Conservation (phyloP, 805 yeast genomes). For the Diddensiella santjacobensis region DNA sequence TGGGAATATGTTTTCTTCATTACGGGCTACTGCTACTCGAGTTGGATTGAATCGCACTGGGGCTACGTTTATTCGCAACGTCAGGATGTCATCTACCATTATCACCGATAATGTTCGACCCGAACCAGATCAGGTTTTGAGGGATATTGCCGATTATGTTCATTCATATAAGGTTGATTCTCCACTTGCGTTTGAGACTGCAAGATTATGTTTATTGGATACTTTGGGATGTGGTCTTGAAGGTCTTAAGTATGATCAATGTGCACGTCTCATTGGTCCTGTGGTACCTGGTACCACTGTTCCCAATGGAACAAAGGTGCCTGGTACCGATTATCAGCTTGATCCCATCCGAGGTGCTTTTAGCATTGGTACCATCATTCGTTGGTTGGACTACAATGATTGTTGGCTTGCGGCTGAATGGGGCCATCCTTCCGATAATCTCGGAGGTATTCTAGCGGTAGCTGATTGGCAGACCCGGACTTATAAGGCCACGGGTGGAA, state of each 20-base stretch:
- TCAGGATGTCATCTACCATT: conserved; percentile 23
- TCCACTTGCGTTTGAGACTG: conserved; percentile 49
- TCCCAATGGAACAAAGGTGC: conserved; percentile 52
- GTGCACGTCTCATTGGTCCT: conserved; percentile 48
- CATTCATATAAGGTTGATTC: conserved; percentile 46
- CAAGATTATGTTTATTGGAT: conserved; percentile 52
- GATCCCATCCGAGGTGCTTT: conserved; percentile 61
- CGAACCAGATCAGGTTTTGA: conserved; percentile 45
- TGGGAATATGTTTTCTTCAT: conserved; percentile 1
- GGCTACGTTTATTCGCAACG: not conserved
- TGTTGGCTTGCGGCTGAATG: conserved; percentile 70
- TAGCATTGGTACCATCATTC: conserved; percentile 51
- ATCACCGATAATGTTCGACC: conserved; percentile 48
- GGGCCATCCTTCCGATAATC: conserved; percentile 64
- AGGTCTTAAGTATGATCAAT: conserved; percentile 51
- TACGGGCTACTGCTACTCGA: not conserved
- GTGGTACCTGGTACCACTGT: conserved; percentile 55
- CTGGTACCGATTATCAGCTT: conserved; percentile 48
- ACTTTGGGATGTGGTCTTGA: conserved; percentile 60
- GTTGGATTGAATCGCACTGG: not conserved
- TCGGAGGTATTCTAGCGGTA: conserved; percentile 57
- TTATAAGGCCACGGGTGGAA: conserved; percentile 38
- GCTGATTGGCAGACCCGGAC: conserved; percentile 52
- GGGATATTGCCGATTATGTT: conserved; percentile 48
- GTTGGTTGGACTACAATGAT: conserved; percentile 62